Base-by-base conservation (phyloP, 148 eudicot species). In the Nyssa sinensis region DNA sequence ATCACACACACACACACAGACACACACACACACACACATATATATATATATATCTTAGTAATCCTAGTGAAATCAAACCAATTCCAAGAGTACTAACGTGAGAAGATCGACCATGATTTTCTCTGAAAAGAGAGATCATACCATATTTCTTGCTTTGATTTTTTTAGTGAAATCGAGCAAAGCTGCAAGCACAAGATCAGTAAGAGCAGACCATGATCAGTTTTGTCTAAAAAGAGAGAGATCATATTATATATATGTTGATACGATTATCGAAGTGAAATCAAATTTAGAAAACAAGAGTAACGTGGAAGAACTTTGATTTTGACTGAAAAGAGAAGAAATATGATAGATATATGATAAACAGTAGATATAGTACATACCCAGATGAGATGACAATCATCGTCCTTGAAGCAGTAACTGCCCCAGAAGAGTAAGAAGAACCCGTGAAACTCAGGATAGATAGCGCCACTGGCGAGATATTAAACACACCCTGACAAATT, bases 401-500 rank as follows among this genome's bases (percentile, higher is more conserved):
- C 5, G 59, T 4, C 4, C n/a, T 4, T 24, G 44, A 44, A 28
- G 29, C 11, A 39, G 75, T 61, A 61, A 62, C 21, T 29, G 73
- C 62, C 49, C 30, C 58, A 10, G 35, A 70, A 49, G 25, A 77
- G 84, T 32, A 77, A 59, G 83, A 72, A 73, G 84, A 67, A 76
- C 7, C 87, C 58, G 29, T 84, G 72, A 81, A 81, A 74, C 88
- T 77, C 85, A 84, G 85, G 86, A 83, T 77, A 29, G 86, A 83
- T 70, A 78, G 80, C 84, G 81, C 84, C 79, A 74, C 30, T 7
- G 31, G 5, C n/a, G 4, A 13, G 51, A 39, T 35, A 35, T 24
- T n/a, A n/a, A n/a, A n/a, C n/a, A 4, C 21, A 33, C 44, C 12
- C 25, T 11, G 1, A 66, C 17, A 9, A 16, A 51, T 16, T 51